phyloP scores from a whole-genome alignment of 305 asterid species.

The Rubia balearica region DNA sequence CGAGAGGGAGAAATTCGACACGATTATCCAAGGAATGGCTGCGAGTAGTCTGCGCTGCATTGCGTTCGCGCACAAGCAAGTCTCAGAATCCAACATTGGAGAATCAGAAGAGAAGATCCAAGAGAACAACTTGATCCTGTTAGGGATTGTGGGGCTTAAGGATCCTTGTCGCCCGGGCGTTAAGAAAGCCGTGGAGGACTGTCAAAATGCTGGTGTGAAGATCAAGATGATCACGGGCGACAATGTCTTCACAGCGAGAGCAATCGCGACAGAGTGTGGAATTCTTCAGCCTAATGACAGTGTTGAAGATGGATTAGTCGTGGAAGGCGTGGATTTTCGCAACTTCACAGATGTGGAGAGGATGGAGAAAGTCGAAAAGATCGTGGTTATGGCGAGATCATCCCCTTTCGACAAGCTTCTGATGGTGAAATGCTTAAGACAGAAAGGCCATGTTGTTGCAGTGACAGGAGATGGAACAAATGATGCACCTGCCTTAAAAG shows the following conservation, averaged over 20 bases:
- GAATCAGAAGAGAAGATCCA: slow-evolving; percentile 20
- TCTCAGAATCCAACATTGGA: slow-evolving; percentile 13
- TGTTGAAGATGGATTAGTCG: slow-evolving; percentile 29
- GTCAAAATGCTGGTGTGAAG: slow-evolving; percentile 54
- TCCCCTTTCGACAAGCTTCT: slow-evolving; percentile 64
- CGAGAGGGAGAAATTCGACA: slow-evolving; percentile 26
- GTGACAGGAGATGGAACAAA: slow-evolving; percentile 60
- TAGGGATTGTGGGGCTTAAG: slow-evolving; percentile 53
- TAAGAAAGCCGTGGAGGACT: slow-evolving; percentile 52
- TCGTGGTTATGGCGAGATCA: slow-evolving; percentile 55
- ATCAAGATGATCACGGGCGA: slow-evolving; percentile 78
- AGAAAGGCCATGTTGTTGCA: slow-evolving; percentile 44
- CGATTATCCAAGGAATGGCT: slow-evolving; percentile 44
- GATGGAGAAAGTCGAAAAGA: slow-evolving; percentile 48
- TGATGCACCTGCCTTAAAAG: slow-evolving; percentile 54
- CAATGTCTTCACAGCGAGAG: slow-evolving; percentile 64
- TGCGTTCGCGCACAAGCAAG: slow-evolving; percentile 43
- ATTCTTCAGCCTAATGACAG: slow-evolving; percentile 31
- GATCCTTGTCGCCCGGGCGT: slow-evolving; percentile 65
- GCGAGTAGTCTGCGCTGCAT: slow-evolving; percentile 53
- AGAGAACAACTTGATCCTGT: slow-evolving; percentile 36
- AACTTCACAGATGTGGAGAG: slow-evolving; percentile 43
- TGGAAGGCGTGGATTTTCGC: slow-evolving; percentile 58
- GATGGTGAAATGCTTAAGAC: slow-evolving; percentile 48
- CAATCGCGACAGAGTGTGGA: slow-evolving; percentile 70